Evolutionary conservation across 1,284 basidiomycete species (phyloP).

Genomic region (Clitocybe nebularis): DNA sequence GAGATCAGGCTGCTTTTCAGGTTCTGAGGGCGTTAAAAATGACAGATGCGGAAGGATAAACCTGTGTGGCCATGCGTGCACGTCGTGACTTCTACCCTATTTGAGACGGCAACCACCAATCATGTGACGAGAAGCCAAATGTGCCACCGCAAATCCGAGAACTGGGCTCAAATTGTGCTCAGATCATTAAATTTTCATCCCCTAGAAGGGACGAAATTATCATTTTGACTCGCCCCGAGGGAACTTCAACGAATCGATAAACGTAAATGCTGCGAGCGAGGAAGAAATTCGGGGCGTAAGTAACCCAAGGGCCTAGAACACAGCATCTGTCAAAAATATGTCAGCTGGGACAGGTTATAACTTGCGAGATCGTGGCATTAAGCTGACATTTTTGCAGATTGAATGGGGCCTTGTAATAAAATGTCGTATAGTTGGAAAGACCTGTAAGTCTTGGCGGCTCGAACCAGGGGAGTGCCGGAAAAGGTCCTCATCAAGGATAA

Average conservation of each 20-base stretch:
- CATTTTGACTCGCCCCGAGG: conserved; percentile 17
- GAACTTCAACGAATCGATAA: conserved; percentile 10
- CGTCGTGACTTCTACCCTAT: conserved; percentile 86
- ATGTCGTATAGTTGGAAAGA: conserved; percentile 57
- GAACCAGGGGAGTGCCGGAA: conserved; percentile 5
- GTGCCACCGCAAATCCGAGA: conserved; percentile 77
- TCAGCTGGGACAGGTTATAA: too few species aligned
- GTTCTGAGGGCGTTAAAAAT: conserved; percentile 37
- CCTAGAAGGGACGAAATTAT: background rate
- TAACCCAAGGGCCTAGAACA: conserved; percentile 71
- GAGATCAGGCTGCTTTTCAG: conserved; percentile 78
- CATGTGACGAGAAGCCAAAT: conserved; percentile 76
- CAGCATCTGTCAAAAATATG: conserved; percentile 61
- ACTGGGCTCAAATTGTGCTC: too few species aligned
- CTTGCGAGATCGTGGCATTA: background rate
- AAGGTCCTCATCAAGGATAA: conserved; percentile 23
- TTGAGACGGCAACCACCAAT: conserved; percentile 77
- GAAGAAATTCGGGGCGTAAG: conserved; percentile 74
- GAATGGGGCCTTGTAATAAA: conserved; percentile 64
- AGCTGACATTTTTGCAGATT: conserved; percentile 60
- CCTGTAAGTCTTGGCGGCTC: conserved; percentile 66
- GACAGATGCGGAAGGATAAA: conserved; percentile 3
- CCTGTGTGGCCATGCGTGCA: conserved; percentile 71
- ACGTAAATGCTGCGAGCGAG: conserved; percentile 70
- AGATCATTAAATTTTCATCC: too few species aligned